Base-by-base conservation (phyloP, 345 rosid genomes). In the Limnanthes douglasii region DNA sequence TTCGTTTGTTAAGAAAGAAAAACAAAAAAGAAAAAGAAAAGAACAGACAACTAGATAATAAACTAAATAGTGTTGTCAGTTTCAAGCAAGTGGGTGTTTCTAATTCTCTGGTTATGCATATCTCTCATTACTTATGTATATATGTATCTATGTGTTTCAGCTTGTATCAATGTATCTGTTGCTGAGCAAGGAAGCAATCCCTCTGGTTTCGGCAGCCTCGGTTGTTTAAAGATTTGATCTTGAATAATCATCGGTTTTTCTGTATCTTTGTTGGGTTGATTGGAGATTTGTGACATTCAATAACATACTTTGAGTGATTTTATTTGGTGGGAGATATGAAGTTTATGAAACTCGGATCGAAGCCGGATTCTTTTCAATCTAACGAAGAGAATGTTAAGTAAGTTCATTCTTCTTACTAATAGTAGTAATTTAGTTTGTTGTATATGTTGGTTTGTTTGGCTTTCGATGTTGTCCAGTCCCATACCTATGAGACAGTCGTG, bases 281-380 rank as follows among this genome's bases (percentile, higher is more conserved):
- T n/a, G n/a, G n/a, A n/a, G n/a, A n/a, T n/a, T n/a, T n/a, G n/a
- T n/a, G n/a, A n/a, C n/a, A n/a, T n/a, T n/a, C n/a, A n/a, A n/a
- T n/a, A n/a, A n/a, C n/a, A n/a, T n/a, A n/a, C n/a, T n/a, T n/a
- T 14, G 40, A 10, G 23, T 43, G 13, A 18, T 32, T 39, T 38
- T 11, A 17, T 22, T 28, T 23, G 7, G 41, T 10, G 8, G 11
- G 22, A 41, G 50, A 60, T 13, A 81, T 81, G 93, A 81, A 81
- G 77, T 80, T 72, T 66, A 80, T 80, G 93, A 80, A 80, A 61
- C 86, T 80, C 59, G 93, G 93, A 32, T 80, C 86, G 41, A 81
- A 81, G 67, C 83, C 86, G n/a, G 86, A 81, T 48, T 66, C 71
- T 2, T 81, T 81, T 43, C 86, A 70, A 53, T 46, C 86, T 11